These are phyloP conservation scores for Pseudogymnoascus sp. DNA, from an alignment of 2,329 filamentous ascomycete species.

Conservation along the genomic window DNA sequence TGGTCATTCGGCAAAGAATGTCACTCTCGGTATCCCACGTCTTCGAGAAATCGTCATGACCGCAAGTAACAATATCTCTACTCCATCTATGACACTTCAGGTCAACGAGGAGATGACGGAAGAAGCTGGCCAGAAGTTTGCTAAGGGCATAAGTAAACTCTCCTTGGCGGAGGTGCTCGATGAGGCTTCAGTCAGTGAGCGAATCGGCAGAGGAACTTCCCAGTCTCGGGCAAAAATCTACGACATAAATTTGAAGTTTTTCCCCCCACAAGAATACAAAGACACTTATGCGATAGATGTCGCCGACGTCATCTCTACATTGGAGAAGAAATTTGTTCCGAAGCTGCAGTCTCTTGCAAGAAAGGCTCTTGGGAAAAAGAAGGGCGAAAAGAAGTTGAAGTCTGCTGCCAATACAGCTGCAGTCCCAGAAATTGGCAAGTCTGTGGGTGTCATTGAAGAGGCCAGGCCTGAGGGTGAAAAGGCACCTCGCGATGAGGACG, in stretches of 20 bases:
- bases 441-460: constrained; percentile 48
- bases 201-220: constrained; percentile 61
- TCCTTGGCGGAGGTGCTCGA: constrained; percentile 79
- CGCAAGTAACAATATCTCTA: constrained; percentile 79
- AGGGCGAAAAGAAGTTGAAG: constrained; percentile 49
- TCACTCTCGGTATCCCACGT: constrained; percentile 95
- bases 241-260: constrained; percentile 74
- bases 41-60: constrained; percentile 98
- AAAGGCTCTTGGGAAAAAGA: constrained; percentile 77
- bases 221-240: constrained; percentile 74
- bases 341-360: constrained; percentile 62
- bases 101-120: constrained; percentile 64
- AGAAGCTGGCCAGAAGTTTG: constrained; percentile 67
- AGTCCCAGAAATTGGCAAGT: constrained; percentile 66
- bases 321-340: constrained; percentile 75
- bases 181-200: constrained; percentile 71
- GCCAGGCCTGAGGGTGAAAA: constrained; percentile 34
- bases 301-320: constrained; percentile 65
- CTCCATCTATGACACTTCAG: constrained; percentile 80
- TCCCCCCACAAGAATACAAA: constrained; percentile 74
- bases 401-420: constrained; percentile 54
- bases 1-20: constrained; percentile 96
- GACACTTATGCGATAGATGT: constrained; percentile 76
- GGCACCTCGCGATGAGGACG: constrained; percentile 43
- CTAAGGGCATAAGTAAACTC: constrained; percentile 84